These are phyloP conservation scores for Hibiscus tridactylites DNA, from an alignment of 345 rosid species.

Conservation along the genomic window DNA sequence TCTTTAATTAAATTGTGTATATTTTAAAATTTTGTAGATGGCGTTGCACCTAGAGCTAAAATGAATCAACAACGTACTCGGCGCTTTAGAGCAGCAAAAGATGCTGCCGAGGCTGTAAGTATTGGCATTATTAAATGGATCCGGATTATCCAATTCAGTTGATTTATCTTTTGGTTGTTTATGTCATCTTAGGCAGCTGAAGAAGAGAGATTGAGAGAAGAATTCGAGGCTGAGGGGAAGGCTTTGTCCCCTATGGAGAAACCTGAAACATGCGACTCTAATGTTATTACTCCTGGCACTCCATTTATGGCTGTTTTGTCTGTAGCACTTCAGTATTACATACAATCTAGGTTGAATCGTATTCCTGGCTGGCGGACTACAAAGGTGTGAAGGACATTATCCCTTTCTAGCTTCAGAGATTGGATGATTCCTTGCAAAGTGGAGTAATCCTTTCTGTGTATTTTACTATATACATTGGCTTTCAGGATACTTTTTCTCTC, in stretches of 20 bases:
- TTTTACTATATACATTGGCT: constrained; percentile 27
- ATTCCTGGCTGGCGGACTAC: constrained; percentile 71
- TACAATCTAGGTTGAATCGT: constrained; percentile 77
- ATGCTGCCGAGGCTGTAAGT: constrained; percentile 86
- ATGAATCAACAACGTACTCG: constrained; percentile 98
- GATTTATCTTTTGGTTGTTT: constrained; percentile 1
- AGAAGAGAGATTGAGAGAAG: constrained; percentile 75
- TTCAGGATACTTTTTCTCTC: constrained; percentile 46
- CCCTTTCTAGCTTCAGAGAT: constrained; percentile 23
- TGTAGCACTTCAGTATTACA: constrained; percentile 76
- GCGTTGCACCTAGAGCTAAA: constrained; percentile 99
- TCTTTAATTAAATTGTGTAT: constrained; percentile 1
- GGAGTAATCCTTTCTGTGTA: constrained; percentile 48
- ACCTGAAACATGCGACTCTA: constrained; percentile 80
- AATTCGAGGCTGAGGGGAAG: constrained; percentile 64
- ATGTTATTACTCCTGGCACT: constrained; percentile 98
- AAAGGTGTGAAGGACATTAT: constrained; percentile 55
- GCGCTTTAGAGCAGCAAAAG: constrained; percentile 95
- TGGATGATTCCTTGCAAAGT: constrained; percentile 38
- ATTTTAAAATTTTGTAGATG: constrained; percentile 43
- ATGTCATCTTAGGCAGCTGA: constrained; percentile 66
- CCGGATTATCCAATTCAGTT: constrained; percentile 2
- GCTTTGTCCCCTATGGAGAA: constrained; percentile 53
- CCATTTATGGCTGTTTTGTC: constrained; percentile 87
- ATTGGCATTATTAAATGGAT: constrained; percentile 6